phyloP scores from a whole-genome alignment of 768 basidiomycete species.

The Cyclocybe aegerita region DNA sequence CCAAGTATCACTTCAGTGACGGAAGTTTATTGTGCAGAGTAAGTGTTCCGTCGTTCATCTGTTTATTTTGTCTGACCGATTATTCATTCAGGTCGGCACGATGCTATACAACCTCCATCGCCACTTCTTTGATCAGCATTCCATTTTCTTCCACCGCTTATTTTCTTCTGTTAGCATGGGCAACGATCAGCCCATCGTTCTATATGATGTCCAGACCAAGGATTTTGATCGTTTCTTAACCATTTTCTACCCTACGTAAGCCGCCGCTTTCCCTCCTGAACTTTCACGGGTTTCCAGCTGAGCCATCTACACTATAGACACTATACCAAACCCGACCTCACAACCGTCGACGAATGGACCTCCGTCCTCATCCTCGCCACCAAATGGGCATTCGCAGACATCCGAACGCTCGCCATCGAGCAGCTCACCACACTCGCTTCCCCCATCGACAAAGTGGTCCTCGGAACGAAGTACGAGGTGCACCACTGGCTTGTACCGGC shows the following conservation, averaged over 20 bases:
- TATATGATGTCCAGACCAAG: not conserved
- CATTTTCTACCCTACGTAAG: not conserved
- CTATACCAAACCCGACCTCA: constrained; percentile 21
- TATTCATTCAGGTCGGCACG: not conserved
- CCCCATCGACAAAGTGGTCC: too few relatives aligned
- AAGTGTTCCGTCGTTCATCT: too few relatives aligned
- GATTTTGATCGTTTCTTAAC: constrained; percentile 1
- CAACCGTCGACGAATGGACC: constrained; percentile 30
- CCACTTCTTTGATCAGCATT: not conserved
- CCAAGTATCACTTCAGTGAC: too few relatives aligned
- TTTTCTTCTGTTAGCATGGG: not conserved
- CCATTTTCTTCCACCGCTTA: not conserved
- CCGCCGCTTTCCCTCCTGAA: too few relatives aligned
- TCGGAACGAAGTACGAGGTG: too few relatives aligned
- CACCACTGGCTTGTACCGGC: too few relatives aligned
- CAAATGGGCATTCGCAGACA: constrained; percentile 19
- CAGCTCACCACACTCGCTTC: constrained; percentile 10
- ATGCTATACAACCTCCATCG: not conserved
- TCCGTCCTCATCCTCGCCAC: constrained; percentile 27
- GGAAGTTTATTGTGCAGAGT: too few relatives aligned
- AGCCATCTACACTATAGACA: constrained; percentile 11
- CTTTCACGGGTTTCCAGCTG: too few relatives aligned
- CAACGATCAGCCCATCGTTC: not conserved
- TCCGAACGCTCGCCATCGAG: constrained; percentile 26
- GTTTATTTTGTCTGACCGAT: too few relatives aligned